Evolutionary conservation across 2,329 filamentous ascomycete genomes (phyloP), one percentile per base, ranked within the genome.

Genomic region (Calonectria pteridis): DNA sequence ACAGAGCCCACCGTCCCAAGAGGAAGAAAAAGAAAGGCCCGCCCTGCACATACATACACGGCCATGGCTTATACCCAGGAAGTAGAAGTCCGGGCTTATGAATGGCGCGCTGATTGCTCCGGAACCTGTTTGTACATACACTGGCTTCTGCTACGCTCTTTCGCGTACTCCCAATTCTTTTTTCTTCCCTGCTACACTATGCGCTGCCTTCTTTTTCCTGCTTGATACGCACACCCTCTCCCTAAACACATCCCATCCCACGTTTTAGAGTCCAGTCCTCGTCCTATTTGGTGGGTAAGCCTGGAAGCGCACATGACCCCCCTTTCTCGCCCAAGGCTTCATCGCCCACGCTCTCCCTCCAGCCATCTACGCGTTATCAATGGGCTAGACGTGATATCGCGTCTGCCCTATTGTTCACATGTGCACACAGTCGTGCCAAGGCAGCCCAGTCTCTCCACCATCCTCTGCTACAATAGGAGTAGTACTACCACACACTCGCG

Each of bases 241-340:
- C 29, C 77, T 76, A 58, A 64, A 73, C 69, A 16, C 67, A 69
- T 70, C 69, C 23, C 67, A 69, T 71, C 71, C 63, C 72, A 68
- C 65, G 72, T 76, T 77, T 69, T 51, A 68, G 55, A 63, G 69
- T 66, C 71, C 33, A 58, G 71, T 72, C 69, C 65, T 74, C n/a
- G 35, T 64, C 53, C 71, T 69, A 28, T 62, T 64, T 76, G 64
- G 72, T 73, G 71, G 76, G 72, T 79, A 77, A 78, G 75, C 71
- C 53, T 37, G 43, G 59, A 71, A 65, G 67, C 75, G 75, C 78
- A 72, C 78, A 75, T 79, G 78, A 79, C 77, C 59, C 66, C 69
- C 55, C 43, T 58, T 28, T 43, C 35, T 18, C n/a, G 58, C 53
- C 37, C 46, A 53, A 64, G 37, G 70, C 58, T 62, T 55, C 49